These are phyloP conservation scores for Chalciporus chontae DNA, from an alignment of 768 basidiomycete genomes.

Conservation along the genomic window DNA sequence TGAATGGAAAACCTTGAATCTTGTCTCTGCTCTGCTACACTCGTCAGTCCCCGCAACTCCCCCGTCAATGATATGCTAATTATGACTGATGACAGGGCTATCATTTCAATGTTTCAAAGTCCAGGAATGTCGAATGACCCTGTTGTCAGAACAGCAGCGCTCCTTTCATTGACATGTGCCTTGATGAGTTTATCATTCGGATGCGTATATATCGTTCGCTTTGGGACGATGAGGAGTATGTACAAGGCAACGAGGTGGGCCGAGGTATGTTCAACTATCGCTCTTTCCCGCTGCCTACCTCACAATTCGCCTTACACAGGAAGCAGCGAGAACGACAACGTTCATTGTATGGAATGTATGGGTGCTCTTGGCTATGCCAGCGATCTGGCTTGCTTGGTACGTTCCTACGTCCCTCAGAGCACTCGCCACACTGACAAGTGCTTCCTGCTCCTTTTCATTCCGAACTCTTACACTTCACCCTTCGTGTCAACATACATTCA, in stretches of 20 bases:
- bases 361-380: conserved; percentile 65
- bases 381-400: conserved; percentile 68
- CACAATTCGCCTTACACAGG: conserved; percentile 34
- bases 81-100: conserved; percentile 42
- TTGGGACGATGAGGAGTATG: conserved; percentile 71
- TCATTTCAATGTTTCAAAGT: conserved; percentile 66
- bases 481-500: not conserved
- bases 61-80: not conserved
- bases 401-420: conserved; percentile 4
- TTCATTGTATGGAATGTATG: conserved; percentile 63
- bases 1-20: conserved; percentile 76
- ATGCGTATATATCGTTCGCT: conserved; percentile 69
- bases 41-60: conserved; percentile 34
- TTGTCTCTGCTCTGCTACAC: conserved; percentile 62
- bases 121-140: conserved; percentile 52
- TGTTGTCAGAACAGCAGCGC: conserved; percentile 55
- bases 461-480: not conserved
- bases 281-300: not conserved
- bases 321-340: conserved; percentile 50
- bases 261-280: conserved; percentile 41
- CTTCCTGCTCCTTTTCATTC: not conserved
- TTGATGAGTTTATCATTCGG: conserved; percentile 72
- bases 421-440: not conserved
- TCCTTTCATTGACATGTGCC: conserved; percentile 63
- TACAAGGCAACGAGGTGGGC: conserved; percentile 70